These are phyloP conservation scores for Phyllosticta paracitricarpa DNA, from an alignment of 2,329 filamentous ascomycete species.

Conservation along the genomic window DNA sequence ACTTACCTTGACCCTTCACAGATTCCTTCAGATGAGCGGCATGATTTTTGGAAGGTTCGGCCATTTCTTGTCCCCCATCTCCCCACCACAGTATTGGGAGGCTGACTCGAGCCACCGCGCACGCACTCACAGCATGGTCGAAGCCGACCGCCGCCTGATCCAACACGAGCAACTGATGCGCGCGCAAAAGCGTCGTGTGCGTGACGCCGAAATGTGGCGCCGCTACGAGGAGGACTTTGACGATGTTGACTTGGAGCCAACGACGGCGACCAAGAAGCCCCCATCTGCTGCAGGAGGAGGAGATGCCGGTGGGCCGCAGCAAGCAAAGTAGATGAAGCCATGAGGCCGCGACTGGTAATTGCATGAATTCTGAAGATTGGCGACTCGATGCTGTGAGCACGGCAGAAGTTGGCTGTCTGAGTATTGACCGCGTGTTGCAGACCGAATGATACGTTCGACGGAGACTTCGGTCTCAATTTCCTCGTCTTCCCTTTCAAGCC, in stretches of 20 bases:
- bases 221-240: slow-evolving; percentile 53
- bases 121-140: slow-evolving; percentile 30
- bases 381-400: too few species aligned
- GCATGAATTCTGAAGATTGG: too few species aligned
- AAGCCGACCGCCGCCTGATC: slow-evolving; percentile 60
- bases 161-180: slow-evolving; percentile 57
- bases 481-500: too few species aligned
- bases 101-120: neutral
- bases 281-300: neutral
- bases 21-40: slow-evolving; percentile 74
- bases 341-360: too few species aligned
- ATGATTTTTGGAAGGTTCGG: slow-evolving; percentile 57
- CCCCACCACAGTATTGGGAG: neutral
- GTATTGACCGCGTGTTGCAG: too few species aligned
- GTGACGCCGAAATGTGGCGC: slow-evolving; percentile 60
- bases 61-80: neutral
- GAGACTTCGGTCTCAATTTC: too few species aligned
- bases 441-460: too few species aligned
- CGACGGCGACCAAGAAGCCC: neutral
- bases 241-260: slow-evolving; percentile 25
- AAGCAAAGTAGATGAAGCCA: neutral
- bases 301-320: neutral
- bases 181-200: slow-evolving; percentile 51
- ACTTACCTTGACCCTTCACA: slow-evolving; percentile 25
- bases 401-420: too few species aligned